A percentile compares a stretch with the other conserved stretches of the same genome.
Conservation (phyloP, 441 rosid species). For the Rhodomyrtus psidioides region DNA sequence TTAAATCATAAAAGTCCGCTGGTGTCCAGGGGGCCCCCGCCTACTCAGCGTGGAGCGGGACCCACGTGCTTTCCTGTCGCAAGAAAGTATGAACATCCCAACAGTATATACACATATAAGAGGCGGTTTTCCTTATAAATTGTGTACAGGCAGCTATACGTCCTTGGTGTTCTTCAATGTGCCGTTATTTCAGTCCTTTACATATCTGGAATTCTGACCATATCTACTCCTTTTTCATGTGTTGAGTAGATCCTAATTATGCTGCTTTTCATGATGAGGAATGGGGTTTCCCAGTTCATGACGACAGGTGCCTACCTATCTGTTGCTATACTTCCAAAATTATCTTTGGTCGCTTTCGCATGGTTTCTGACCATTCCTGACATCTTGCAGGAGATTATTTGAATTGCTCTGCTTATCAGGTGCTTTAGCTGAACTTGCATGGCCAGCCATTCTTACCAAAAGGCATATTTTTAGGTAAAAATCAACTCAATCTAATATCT, state of each 20-base stretch:
- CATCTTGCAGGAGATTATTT: slow-evolving; percentile 3
- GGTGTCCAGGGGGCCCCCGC: no score
- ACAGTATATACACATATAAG: background rate
- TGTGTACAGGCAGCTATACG: background rate
- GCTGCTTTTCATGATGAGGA: slow-evolving; percentile 18
- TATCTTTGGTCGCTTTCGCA: background rate
- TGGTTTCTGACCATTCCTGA: background rate
- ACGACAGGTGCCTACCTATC: slow-evolving; percentile 12
- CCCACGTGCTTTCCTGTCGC: no score
- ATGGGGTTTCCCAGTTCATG: slow-evolving; percentile 21
- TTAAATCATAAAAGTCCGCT: no score
- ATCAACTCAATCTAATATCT: background rate
- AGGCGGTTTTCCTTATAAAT: background rate
- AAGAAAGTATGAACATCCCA: no score
- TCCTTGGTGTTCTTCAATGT: background rate
- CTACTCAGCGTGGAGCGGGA: no score
- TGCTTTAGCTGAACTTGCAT: slow-evolving; percentile 12
- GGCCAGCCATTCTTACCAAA: slow-evolving; percentile 9
- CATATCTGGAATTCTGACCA: background rate
- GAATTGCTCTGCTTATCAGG: slow-evolving; percentile 10
- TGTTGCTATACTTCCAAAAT: background rate
- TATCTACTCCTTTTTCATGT: background rate
- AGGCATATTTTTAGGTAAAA: slow-evolving; percentile 9
- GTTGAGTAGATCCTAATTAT: slow-evolving; percentile 4
- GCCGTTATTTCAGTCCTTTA: background rate